Evolutionary conservation across 345 rosid genomes (phyloP).

Genomic region (Citrus cavaleriei): DNA sequence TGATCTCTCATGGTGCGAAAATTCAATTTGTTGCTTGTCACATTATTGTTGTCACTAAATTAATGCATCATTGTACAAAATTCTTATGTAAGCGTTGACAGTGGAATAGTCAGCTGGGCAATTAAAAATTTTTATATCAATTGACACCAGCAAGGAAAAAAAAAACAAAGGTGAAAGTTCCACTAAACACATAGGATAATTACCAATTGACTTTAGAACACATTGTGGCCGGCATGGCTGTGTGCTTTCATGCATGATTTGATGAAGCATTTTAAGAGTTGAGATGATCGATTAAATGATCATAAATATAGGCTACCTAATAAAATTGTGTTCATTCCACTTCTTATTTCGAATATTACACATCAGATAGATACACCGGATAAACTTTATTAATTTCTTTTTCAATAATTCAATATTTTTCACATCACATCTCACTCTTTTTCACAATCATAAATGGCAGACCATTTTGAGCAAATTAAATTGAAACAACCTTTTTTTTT

Average conservation of each 20-base stretch:
- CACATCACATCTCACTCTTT: neutral
- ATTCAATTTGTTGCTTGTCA: neutral
- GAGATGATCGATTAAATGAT: neutral
- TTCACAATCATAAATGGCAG: neutral
- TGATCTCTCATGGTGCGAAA: neutral
- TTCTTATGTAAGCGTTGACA: neutral
- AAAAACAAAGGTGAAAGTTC: neutral
- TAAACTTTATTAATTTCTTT: no score
- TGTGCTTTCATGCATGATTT: slow-evolving; percentile 1
- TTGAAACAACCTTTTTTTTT: neutral
- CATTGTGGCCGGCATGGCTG: slow-evolving; percentile 5
- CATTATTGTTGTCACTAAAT: neutral
- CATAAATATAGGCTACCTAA: neutral
- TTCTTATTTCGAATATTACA: no score
- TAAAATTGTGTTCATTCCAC: no score
- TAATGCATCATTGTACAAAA: neutral
- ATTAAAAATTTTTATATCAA: neutral
- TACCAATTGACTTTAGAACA: neutral
- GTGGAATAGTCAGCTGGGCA: neutral
- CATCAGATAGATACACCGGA: no score
- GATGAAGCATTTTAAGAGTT: neutral
- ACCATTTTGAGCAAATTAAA: neutral
- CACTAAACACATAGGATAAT: neutral
- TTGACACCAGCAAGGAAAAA: neutral
- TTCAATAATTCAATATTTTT: no score